A percentile compares a stretch with the other conserved stretches of the same genome.
phyloP scores from a whole-genome alignment of 2,329 filamentous ascomycete species.

The Aspergillus caelatus region DNA sequence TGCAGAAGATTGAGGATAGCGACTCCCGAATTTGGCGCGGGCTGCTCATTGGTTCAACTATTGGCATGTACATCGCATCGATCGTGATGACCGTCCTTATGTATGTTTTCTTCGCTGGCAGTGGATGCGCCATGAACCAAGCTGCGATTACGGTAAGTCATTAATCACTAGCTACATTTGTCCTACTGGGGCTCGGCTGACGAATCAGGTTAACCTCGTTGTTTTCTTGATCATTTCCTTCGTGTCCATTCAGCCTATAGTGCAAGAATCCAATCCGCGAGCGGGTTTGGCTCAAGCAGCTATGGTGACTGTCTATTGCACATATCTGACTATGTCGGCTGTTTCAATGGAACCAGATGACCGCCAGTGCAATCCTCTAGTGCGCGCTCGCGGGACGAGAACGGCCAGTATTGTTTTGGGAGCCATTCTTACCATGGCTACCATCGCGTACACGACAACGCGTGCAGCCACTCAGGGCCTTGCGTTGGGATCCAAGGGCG shows the following conservation, averaged over 20 bases:
- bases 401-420: conserved; percentile 90
- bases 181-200: conserved; percentile 20
- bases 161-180: conserved; percentile 8
- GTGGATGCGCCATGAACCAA: conserved; percentile 92
- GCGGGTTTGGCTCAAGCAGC: conserved; percentile 95
- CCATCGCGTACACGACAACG: conserved; percentile 96
- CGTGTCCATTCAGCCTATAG: conserved; percentile 83
- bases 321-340: conserved; percentile 95
- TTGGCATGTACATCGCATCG: conserved; percentile 90
- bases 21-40: conserved; percentile 84
- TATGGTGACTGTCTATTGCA: conserved; percentile 97
- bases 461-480: conserved; percentile 87
- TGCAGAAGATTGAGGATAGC: conserved; percentile 86
- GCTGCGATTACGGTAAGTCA: conserved; percentile 75
- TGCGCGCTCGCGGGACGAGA: conserved; percentile 80
- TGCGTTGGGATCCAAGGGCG: conserved; percentile 55
- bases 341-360: conserved; percentile 98
- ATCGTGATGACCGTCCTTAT: conserved; percentile 94
- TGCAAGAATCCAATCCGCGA: conserved; percentile 90
- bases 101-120: conserved; percentile 90
- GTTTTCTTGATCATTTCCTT: conserved; percentile 78
- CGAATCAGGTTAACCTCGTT: conserved; percentile 71
- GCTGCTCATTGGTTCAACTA: conserved; percentile 85
- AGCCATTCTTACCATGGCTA: conserved; percentile 93
- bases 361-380: conserved; percentile 88